Base-by-base conservation (phyloP, 2,329 filamentous ascomycete genomes). In the Orbilia oligospora region DNA sequence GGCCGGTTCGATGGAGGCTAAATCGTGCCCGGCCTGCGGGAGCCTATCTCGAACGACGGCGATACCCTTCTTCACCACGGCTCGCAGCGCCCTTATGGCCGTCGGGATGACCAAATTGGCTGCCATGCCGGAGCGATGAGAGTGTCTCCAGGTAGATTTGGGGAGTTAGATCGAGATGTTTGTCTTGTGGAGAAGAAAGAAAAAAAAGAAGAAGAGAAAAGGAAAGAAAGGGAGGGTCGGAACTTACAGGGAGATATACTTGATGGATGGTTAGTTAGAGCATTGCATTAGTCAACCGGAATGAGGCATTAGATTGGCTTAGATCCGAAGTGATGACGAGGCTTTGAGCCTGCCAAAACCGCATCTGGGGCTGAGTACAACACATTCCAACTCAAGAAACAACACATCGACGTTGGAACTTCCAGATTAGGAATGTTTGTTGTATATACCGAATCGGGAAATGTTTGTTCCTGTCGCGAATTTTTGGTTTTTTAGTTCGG, bases 1-100 rank as follows among this genome's bases (percentile, higher is more conserved):
- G 27, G 89, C 86, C 18, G 90, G 89, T 83, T 91, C 87, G 61
- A 90, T 84, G 81, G 89, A 85, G 27, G 84, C 84, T 80, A 86
- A 83, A 20, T 85, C 82, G 77, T 87, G 85, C 71, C 85, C 84
- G 75, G 85, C 83, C 41, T 85, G 83, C 68, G 84, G 84, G 64
- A 88, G 82, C 73, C 86, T 85, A 72, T 84, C 83, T 82, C 86
- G 85, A 73, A 87, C 83, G 67, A 86, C 84, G 79, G 84, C 85
- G 61, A 86, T 84, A 70, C 86, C 84, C 81, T 87, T 85, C 81
- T 86, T 85, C 83, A 86, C 85, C 82, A 85, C 86, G 82, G 85
- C 84, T 82, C 86, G 87, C 71, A 58, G 51, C 53, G 65, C 67
- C 63, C 68, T 71, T 66, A 81, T 80, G 63, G 69, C 71, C 46